These are phyloP conservation scores for Kuraishia hungarica DNA, from an alignment of 805 yeast species.

Conservation along the genomic window DNA sequence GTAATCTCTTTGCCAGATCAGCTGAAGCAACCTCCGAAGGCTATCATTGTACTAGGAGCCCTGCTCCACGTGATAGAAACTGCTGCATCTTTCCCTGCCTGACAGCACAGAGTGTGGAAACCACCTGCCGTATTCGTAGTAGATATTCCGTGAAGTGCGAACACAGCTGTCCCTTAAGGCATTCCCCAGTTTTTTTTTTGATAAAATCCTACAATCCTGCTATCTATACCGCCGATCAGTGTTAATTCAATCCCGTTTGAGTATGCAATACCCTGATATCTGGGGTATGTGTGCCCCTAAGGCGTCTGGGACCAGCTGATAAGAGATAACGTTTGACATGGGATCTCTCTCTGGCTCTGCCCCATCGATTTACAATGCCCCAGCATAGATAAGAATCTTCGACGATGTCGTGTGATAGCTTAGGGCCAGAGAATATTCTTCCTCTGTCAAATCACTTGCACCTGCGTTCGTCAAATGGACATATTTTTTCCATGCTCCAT, in stretches of 20 bases:
- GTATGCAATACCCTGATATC: neutral
- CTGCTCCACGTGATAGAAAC: neutral
- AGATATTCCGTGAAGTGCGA: neutral
- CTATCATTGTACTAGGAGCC: neutral
- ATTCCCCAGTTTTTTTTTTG: neutral
- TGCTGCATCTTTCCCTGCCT: neutral
- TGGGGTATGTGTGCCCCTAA: neutral
- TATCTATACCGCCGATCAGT: neutral
- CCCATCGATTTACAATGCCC: neutral
- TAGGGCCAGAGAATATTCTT: neutral
- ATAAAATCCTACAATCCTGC: neutral
- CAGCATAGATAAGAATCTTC: neutral
- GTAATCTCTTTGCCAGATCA: too few relatives aligned
- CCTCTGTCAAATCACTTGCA: neutral
- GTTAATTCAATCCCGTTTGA: neutral
- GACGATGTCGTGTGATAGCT: neutral
- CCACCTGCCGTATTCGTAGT: neutral
- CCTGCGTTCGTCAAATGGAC: neutral
- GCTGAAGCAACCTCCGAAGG: too few relatives aligned
- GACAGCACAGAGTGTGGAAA: neutral
- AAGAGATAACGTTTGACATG: neutral
- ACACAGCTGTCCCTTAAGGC: neutral
- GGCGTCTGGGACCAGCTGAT: neutral
- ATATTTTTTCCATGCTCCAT: neutral
- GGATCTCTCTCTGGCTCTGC: neutral